These are phyloP conservation scores for Pseudozyma pruni DNA, from an alignment of 1,284 basidiomycete genomes.

Conservation along the genomic window DNA sequence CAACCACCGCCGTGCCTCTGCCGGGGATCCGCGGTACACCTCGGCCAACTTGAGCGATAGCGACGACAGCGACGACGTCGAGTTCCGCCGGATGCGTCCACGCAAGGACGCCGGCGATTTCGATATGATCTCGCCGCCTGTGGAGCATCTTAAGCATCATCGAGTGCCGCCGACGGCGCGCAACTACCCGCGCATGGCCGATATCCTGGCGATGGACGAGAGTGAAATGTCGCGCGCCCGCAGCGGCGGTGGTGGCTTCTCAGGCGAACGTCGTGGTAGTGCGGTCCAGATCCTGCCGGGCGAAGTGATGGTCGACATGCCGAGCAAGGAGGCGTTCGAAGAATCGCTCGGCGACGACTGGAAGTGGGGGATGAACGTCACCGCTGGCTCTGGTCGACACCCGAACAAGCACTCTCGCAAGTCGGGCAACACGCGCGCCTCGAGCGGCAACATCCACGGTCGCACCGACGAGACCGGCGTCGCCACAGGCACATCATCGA, in stretches of 20 bases:
- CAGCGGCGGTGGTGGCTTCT: not conserved
- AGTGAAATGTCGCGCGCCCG: slow-evolving; percentile 32
- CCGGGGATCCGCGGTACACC: slow-evolving; percentile 19
- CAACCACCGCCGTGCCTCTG: slow-evolving; percentile 17
- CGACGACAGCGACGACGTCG: slow-evolving; percentile 21
- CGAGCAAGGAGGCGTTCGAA: slow-evolving; percentile 48
- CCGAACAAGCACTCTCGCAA: not conserved
- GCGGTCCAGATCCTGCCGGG: slow-evolving; percentile 40
- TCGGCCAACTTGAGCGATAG: slow-evolving; percentile 9
- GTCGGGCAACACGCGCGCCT: too few relatives aligned
- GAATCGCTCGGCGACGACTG: slow-evolving; percentile 42
- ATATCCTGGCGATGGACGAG: slow-evolving; percentile 39
- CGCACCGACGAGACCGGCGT: slow-evolving; percentile 4
- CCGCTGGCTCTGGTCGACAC: not conserved
- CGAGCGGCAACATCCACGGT: too few relatives aligned
- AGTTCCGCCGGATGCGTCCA: slow-evolving; percentile 37
- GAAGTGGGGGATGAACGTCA: slow-evolving; percentile 58
- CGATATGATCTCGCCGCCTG: slow-evolving; percentile 54
- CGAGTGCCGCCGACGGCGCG: slow-evolving; percentile 9
- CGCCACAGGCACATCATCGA: slow-evolving; percentile 26
- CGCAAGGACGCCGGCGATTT: slow-evolving; percentile 54
- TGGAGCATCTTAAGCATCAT: slow-evolving; percentile 55
- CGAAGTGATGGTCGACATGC: slow-evolving; percentile 44
- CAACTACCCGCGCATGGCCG: slow-evolving; percentile 27
- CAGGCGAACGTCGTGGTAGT: slow-evolving; percentile 14